Conservation (phyloP, 306 rosid genomes). For the Ceratonia siliqua region DNA sequence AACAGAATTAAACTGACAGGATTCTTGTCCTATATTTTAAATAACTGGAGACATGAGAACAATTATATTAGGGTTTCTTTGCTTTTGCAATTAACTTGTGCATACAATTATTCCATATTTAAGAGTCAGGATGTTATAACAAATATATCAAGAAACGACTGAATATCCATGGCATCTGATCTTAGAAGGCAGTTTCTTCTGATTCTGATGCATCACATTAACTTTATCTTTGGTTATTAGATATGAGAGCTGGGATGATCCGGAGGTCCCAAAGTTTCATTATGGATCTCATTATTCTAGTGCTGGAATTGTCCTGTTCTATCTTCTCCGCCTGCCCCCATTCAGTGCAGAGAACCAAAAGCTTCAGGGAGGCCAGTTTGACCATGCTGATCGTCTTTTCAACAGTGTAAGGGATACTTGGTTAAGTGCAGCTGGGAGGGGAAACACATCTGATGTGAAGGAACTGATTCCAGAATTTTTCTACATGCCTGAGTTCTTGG, state of each 20-base stretch:
- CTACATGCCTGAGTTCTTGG: slow-evolving; percentile 95
- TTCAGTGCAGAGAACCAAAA: slow-evolving; percentile 95
- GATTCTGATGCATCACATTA: neutral
- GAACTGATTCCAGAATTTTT: slow-evolving; percentile 98
- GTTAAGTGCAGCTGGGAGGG: slow-evolving; percentile 97
- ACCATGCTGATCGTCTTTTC: slow-evolving; percentile 99
- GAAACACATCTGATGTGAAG: slow-evolving; percentile 98
- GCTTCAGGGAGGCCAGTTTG: slow-evolving; percentile 99
- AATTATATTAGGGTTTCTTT: neutral
- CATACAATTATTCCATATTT: neutral
- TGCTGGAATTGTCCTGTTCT: slow-evolving; percentile 99
- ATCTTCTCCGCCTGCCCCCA: slow-evolving; percentile 95
- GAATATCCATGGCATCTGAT: slow-evolving; percentile 8
- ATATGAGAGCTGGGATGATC: slow-evolving; percentile 99
- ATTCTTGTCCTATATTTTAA: neutral
- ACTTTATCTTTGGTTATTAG: slow-evolving; percentile 42
- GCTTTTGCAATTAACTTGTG: slow-evolving; percentile 12
- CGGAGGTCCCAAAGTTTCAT: slow-evolving; percentile 98
- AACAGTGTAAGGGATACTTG: slow-evolving; percentile 95
- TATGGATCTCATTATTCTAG: slow-evolving; percentile 99
- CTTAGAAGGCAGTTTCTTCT: slow-evolving; percentile 18
- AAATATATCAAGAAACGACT: neutral
- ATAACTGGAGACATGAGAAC: slow-evolving; percentile 1
- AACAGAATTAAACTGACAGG: neutral
- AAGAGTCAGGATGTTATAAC: slow-evolving; percentile 4